Evolutionary conservation across 1,284 basidiomycete genomes (phyloP).

Genomic region (Trichosporon sp.): DNA sequence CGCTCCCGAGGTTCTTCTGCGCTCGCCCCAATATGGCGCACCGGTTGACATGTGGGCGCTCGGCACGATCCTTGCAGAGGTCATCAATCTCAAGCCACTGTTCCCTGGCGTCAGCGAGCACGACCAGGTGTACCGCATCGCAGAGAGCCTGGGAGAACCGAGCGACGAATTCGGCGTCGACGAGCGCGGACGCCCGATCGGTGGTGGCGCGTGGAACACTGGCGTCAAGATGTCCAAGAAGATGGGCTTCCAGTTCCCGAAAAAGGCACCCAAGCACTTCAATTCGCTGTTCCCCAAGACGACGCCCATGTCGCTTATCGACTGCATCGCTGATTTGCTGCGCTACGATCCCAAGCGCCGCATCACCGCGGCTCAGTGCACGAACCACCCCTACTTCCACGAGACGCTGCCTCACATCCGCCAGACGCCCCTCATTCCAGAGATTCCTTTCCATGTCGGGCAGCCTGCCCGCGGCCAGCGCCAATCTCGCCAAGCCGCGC

Average conservation of each 20-base stretch:
- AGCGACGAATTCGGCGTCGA: constrained; percentile 75
- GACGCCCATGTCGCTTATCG: constrained; percentile 74
- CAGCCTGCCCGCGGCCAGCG: constrained; percentile 30
- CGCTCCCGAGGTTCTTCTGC: constrained; percentile 90
- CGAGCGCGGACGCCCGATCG: constrained; percentile 62
- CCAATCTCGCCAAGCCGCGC: constrained; percentile 47
- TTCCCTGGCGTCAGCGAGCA: constrained; percentile 96
- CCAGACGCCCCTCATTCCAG: constrained; percentile 58
- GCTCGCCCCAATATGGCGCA: constrained; percentile 86
- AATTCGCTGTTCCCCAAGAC: constrained; percentile 70
- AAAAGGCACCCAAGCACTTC: constrained; percentile 73
- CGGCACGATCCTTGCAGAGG: constrained; percentile 95
- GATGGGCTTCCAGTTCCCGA: constrained; percentile 85
- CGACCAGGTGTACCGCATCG: constrained; percentile 88
- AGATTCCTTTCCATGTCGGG: constrained; percentile 49
- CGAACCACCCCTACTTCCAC: constrained; percentile 81
- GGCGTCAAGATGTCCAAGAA: constrained; percentile 81
- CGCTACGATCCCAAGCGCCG: constrained; percentile 85
- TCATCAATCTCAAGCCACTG: constrained; percentile 88
- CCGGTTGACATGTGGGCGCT: constrained; percentile 99
- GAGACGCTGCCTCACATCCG: constrained; percentile 56
- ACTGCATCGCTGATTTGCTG: constrained; percentile 87
- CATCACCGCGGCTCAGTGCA: constrained; percentile 77
- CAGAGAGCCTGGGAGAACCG: constrained; percentile 89
- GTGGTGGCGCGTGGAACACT: constrained; percentile 81